Evolutionary conservation across 768 basidiomycete species (phyloP), one percentile per base, ranked within the genome.

Genomic region (Neoboletus subvelutipes): DNA sequence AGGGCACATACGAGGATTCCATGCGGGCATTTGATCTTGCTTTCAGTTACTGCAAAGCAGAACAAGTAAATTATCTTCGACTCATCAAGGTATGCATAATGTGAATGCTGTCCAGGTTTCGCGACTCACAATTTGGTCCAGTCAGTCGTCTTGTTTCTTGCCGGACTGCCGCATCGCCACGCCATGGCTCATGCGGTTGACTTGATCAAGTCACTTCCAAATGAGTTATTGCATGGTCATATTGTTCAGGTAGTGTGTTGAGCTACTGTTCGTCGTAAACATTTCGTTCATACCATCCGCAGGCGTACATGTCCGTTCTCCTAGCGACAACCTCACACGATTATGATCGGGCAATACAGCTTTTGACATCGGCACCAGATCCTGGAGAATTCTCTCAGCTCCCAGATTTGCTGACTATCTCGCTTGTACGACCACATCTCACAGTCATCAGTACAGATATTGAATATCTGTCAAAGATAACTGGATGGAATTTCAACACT

Each of bases 21-120:
- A 61, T 64, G 53, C 58, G 57, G 22, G 63, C 55, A 7, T 61
- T 64, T 43, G 63, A 64, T 33, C 53, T 64, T 50, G 50, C 50
- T 13, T 61, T 64, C 33, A 15, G 34, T 33, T 29, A 28, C 24
- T 64, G 55, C 40, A 11, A 17, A 6, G 6, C 40, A 12, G 53
- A 64, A 18, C 47, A 55, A 18, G n/a, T 52, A 7, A 45, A 42
- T 10, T 57, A 50, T 40, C 59, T 64, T 33, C 37, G 61, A 17
- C 58, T 64, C 2, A 22, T 64, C 34, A 64, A 64, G 63, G 63
- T 61, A 20, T 13, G 48, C 11, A 20, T 15, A 9, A 10, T 28
- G 28, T 2, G 2, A 17, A n/a, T 12, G 2, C 18, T 22, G 12
- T 26, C 5, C 18, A n/a, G 12, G 10, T 41, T 26, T 22, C 12